These are phyloP conservation scores for Phaffia tasmanica DNA, from an alignment of 768 basidiomycete species.

Conservation along the genomic window DNA sequence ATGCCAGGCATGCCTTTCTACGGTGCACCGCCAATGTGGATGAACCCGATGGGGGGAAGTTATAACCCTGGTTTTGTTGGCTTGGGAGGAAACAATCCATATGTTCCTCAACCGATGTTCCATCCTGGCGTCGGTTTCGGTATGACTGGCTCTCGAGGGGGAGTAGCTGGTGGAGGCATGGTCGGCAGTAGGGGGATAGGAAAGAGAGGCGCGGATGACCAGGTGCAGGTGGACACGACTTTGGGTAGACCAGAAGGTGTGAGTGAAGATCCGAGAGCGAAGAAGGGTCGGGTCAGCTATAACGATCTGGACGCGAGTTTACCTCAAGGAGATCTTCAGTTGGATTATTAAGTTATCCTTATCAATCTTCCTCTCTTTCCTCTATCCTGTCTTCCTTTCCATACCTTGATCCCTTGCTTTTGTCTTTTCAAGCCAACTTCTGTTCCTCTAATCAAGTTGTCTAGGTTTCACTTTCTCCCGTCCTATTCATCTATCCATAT, in stretches of 20 bases:
- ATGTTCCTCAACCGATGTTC: constrained; percentile 8
- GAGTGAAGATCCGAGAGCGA: constrained; percentile 73
- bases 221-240: constrained; percentile 29
- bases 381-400: too few relatives aligned
- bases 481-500: too few relatives aligned
- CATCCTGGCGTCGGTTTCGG: constrained; percentile 4
- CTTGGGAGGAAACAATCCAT: constrained; percentile 11
- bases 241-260: constrained; percentile 14
- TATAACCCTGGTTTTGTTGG: constrained; percentile 26
- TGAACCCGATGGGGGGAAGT: constrained; percentile 10
- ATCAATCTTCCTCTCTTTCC: too few relatives aligned
- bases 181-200: constrained; percentile 39
- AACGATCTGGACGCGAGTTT: constrained; percentile 83
- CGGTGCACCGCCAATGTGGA: constrained; percentile 6
- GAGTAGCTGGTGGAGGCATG: neutral
- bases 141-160: constrained; percentile 7
- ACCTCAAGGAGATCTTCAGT: constrained; percentile 60
- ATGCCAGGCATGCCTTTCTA: neutral
- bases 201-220: constrained; percentile 43
- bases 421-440: too few relatives aligned
- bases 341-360: constrained; percentile 30
- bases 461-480: too few relatives aligned
- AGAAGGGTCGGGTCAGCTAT: constrained; percentile 80
- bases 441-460: too few relatives aligned
- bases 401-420: too few relatives aligned